These are phyloP conservation scores for Eremothecium cymbalariae DNA, from an alignment of 1,139 yeast species.

Conservation along the genomic window DNA sequence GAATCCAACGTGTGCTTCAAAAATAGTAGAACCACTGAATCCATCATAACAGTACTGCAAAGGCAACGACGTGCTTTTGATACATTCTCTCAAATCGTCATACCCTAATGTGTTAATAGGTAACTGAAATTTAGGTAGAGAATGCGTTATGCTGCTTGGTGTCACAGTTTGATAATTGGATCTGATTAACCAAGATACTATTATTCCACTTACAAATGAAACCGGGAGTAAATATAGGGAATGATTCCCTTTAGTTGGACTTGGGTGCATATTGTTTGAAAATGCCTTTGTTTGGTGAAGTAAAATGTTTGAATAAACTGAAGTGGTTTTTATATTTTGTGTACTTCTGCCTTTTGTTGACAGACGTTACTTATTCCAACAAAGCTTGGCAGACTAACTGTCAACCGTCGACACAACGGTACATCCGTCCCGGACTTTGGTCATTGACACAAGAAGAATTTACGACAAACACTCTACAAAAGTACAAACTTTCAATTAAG, in stretches of 20 bases:
- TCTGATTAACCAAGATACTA: slow-evolving; percentile 3
- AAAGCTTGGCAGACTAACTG: neutral
- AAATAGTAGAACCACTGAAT: neutral
- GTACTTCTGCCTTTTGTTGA: slow-evolving; percentile 3
- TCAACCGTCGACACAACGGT: no score
- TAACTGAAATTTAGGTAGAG: neutral
- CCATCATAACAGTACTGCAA: slow-evolving; percentile 4
- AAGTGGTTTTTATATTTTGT: slow-evolving; percentile 3
- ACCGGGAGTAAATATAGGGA: neutral
- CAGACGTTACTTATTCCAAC: neutral
- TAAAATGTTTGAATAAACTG: slow-evolving; percentile 5
- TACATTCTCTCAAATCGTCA: neutral
- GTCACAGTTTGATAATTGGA: neutral
- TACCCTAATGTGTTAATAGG: neutral
- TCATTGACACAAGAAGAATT: no score
- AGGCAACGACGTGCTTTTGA: slow-evolving; percentile 1
- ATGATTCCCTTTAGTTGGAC: slow-evolving; percentile 3
- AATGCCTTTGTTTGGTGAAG: neutral
- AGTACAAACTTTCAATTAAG: no score
- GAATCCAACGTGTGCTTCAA: slow-evolving; percentile 1
- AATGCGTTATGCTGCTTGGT: neutral
- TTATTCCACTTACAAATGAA: slow-evolving; percentile 2
- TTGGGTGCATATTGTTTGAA: slow-evolving; percentile 3
- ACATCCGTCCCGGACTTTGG: no score
- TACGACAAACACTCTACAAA: no score